Evolutionary conservation across 305 asterid species (phyloP).

Genomic region (Fraxinus greggii): DNA sequence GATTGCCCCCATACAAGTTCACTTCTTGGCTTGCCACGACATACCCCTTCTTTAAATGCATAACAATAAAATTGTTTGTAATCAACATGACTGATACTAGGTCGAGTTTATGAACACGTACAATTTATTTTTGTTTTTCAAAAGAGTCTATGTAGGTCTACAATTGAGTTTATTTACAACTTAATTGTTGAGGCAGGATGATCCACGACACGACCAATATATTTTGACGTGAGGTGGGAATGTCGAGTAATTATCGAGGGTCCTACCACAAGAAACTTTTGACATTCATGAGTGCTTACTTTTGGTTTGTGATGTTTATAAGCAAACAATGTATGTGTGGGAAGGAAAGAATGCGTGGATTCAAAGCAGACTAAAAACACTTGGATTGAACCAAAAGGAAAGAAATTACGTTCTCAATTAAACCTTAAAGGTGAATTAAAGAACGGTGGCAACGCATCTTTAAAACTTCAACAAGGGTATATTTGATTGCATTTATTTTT

Average conservation of each 20-base stretch:
- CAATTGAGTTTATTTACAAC: not conserved
- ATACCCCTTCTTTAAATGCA: not conserved
- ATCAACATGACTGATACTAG: not conserved
- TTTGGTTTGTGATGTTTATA: slow-evolving; percentile 30
- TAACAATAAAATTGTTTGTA: too few species aligned
- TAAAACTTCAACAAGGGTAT: not conserved
- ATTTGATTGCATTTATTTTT: too few species aligned
- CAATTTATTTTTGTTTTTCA: too few species aligned
- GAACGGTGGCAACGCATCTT: not conserved
- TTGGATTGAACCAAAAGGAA: not conserved
- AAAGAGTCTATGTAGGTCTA: not conserved
- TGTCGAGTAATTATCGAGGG: slow-evolving; percentile 21
- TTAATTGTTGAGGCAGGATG: not conserved
- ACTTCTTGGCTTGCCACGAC: not conserved
- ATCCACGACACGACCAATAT: not conserved
- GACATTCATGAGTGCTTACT: slow-evolving; percentile 43
- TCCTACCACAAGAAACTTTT: slow-evolving; percentile 31
- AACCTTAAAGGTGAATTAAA: not conserved
- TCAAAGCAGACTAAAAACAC: not conserved
- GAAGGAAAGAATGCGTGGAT: slow-evolving; percentile 35
- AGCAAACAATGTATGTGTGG: slow-evolving; percentile 27
- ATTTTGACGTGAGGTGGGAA: not conserved
- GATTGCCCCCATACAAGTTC: not conserved
- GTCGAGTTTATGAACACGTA: not conserved
- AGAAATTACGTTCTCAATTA: not conserved